Conservation (phyloP, 2,329 filamentous ascomycete genomes). For the Fusarium nelsonii region DNA sequence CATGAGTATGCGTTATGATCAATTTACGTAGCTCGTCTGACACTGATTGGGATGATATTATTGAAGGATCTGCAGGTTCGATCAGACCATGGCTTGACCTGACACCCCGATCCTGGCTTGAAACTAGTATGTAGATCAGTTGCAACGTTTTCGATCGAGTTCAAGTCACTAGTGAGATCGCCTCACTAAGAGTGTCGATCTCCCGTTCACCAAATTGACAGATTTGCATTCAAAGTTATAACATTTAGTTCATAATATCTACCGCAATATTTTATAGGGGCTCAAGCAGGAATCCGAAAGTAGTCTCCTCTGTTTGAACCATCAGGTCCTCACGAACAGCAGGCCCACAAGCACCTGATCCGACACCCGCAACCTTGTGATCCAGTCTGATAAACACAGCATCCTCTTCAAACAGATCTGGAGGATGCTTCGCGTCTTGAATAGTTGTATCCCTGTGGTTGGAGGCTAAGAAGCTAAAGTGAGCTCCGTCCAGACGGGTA, state of each 20-base stretch:
- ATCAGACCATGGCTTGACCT: no score
- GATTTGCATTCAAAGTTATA: no score
- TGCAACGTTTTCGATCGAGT: neutral
- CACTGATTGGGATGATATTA: no score
- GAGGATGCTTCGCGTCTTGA: constrained; percentile 71
- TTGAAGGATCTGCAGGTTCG: no score
- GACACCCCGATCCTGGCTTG: no score
- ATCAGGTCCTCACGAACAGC: constrained; percentile 60
- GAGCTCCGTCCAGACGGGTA: constrained; percentile 26
- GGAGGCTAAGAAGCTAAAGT: constrained; percentile 67
- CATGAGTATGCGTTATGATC: no score
- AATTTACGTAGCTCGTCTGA: no score
- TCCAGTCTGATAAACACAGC: constrained; percentile 60
- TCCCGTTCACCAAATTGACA: neutral
- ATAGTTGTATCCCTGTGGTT: constrained; percentile 66
- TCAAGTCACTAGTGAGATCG: neutral
- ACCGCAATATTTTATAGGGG: constrained; percentile 21
- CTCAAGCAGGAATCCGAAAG: constrained; percentile 59
- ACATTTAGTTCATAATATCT: constrained; percentile 4
- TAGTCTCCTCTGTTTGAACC: constrained; percentile 56
- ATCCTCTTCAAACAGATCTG: constrained; percentile 68
- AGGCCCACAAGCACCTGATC: constrained; percentile 63
- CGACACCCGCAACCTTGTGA: constrained; percentile 62
- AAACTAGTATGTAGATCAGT: neutral
- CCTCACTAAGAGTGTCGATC: neutral